phyloP scores from a whole-genome alignment of 805 yeast genomes.

The Barnettozyma vustinii region DNA sequence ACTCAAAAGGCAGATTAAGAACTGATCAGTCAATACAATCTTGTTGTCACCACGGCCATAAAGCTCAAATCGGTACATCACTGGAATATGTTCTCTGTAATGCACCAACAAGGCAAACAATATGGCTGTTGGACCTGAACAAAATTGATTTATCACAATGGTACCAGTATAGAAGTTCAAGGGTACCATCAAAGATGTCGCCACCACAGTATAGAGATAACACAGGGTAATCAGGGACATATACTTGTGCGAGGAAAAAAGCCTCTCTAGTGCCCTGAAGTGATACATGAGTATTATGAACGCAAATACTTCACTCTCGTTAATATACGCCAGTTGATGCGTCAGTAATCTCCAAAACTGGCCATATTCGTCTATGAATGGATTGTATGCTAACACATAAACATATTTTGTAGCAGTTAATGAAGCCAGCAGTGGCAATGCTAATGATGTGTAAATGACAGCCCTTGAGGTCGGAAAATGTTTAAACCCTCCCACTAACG shows the following conservation, averaged over 20 bases:
- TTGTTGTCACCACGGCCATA: conserved; percentile 14
- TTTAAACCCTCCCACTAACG: conserved; percentile 33
- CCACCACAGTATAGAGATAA: conserved; percentile 14
- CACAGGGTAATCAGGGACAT: conserved; percentile 19
- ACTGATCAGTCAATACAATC: conserved; percentile 28
- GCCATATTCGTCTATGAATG: conserved; percentile 30
- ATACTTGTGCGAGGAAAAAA: conserved; percentile 32
- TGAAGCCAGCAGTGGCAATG: conserved; percentile 30
- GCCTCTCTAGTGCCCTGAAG: conserved; percentile 33
- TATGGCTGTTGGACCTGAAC: conserved; percentile 30
- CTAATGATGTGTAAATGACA: conserved; percentile 19
- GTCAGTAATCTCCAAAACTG: conserved; percentile 26
- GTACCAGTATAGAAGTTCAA: conserved; percentile 19
- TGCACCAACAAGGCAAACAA: conserved; percentile 32
- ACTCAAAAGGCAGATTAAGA: conserved; percentile 28
- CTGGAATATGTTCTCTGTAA: conserved; percentile 34
- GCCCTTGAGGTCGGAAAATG: conserved; percentile 31
- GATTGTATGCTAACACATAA: conserved; percentile 27
- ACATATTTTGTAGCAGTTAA: conserved; percentile 32
- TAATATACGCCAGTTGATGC: conserved; percentile 21
- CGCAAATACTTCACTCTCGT: conserved; percentile 32
- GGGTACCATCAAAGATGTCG: conserved; percentile 8
- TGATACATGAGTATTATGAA: conserved; percentile 32
- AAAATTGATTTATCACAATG: conserved; percentile 12
- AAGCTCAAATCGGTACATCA: conserved; percentile 33